Base-by-base conservation (phyloP, 306 rosid genomes). In the Prunus mume region DNA sequence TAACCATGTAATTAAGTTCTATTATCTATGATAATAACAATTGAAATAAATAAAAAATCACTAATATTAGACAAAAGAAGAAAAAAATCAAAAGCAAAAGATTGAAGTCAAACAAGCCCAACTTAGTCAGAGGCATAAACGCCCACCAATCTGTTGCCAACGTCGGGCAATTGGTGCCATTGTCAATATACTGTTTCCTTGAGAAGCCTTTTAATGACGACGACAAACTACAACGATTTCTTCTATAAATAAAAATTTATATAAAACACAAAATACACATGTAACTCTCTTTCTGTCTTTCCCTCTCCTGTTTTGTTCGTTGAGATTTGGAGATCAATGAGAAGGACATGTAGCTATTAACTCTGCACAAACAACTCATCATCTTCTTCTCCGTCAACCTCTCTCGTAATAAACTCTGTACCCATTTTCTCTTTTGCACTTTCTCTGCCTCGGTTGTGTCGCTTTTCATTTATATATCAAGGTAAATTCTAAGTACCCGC, bases 361-460 rank as follows among this genome's bases (percentile, higher is more conserved):
- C 76, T 27, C 41, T 58, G 55, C 18, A 46, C 45, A 43, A 58
- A 73, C 72, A 24, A 49, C 60, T 17, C 73, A 58, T 65, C 88
- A 71, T 66, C 84, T 52, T 79, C 89, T 74, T 76, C 84, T 85
- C 81, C 82, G 83, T 68, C 90, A 54, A 51, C 80, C 18, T 74
- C 49, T 84, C 81, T 88, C 76, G 81, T 72, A 73, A 64, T 83
- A 68, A 58, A 78, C 87, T 85, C 81, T 68, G 12, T 24, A 41
- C 84, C 83, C 60, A 9, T 45, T 43, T 30, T 27, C 41, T 25
- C 38, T 41, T 66, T 69, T 62, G 32, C 75, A 34, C 65, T 68
- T 73, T 65, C 55, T 65, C 75, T 43, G 65, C 85, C 82, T 88
- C 83, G 86, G 83, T 83, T 81, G 72, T 80, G 64, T 77, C 87